phyloP scores from a whole-genome alignment of 2,329 filamentous ascomycete species.

The Claviceps capensis region DNA sequence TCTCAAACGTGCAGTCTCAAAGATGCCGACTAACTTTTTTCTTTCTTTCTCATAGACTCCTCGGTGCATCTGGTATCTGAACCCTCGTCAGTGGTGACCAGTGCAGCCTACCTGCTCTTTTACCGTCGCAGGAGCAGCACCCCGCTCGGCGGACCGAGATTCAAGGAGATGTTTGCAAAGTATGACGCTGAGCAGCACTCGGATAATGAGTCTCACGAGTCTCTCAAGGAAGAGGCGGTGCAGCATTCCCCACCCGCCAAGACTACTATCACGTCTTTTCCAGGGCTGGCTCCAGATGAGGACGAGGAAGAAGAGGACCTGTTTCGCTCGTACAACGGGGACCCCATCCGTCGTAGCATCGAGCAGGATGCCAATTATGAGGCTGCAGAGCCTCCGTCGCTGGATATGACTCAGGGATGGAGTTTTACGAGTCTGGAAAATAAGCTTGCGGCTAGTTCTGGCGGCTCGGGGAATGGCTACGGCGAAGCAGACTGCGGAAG shows the following conservation, averaged over 20 bases:
- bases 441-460: slow-evolving; percentile 18
- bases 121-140: slow-evolving; percentile 71
- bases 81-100: slow-evolving; percentile 50
- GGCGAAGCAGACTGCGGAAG: slow-evolving; percentile 24
- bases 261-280: slow-evolving; percentile 16
- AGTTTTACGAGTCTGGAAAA: slow-evolving; percentile 27
- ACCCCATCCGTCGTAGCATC: slow-evolving; percentile 27
- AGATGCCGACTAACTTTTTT: neutral
- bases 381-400: slow-evolving; percentile 15
- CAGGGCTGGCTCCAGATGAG: slow-evolving; percentile 16
- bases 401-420: slow-evolving; percentile 28
- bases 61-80: slow-evolving; percentile 50
- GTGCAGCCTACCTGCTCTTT: slow-evolving; percentile 83
- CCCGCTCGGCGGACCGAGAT: slow-evolving; percentile 66
- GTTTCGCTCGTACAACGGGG: slow-evolving; percentile 19
- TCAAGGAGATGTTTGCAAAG: slow-evolving; percentile 55
- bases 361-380: slow-evolving; percentile 28
- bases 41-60: slow-evolving; percentile 44
- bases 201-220: slow-evolving; percentile 29
- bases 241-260: slow-evolving; percentile 32
- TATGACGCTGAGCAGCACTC: slow-evolving; percentile 35
- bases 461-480: neutral
- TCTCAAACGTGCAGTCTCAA: too few species aligned
- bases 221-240: slow-evolving; percentile 57
- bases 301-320: slow-evolving; percentile 18